These are phyloP conservation scores for Vanrija sp. DNA, from an alignment of 1,284 basidiomycete species.

Conservation along the genomic window DNA sequence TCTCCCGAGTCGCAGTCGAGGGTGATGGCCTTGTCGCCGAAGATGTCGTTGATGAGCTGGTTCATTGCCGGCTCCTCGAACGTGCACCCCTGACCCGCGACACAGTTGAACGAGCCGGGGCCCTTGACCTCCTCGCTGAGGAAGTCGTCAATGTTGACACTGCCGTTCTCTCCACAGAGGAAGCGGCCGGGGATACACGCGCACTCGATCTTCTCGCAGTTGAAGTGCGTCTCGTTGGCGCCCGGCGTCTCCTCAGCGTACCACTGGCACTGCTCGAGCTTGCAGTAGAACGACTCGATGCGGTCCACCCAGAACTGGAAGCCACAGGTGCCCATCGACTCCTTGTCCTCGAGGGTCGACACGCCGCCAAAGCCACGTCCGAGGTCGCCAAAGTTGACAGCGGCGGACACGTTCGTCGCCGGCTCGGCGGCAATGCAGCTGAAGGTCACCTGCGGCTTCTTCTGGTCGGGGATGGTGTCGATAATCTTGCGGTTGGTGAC, in stretches of 20 bases:
- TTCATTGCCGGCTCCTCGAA: conserved; percentile 98
- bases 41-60: conserved; percentile 83
- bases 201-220: conserved; percentile 79
- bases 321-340: conserved; percentile 58
- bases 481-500: conserved; percentile 92
- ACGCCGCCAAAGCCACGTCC: not conserved
- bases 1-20: conserved; percentile 84
- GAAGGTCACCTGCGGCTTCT: conserved; percentile 89
- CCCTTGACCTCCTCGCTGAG: conserved; percentile 84
- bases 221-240: conserved; percentile 68
- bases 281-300: conserved; percentile 93
- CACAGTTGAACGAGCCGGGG: conserved; percentile 82
- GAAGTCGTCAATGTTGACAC: conserved; percentile 93
- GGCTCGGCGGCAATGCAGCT: conserved; percentile 59
- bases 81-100: conserved; percentile 64
- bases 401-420: conserved; percentile 2
- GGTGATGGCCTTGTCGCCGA: conserved; percentile 86
- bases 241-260: conserved; percentile 47
- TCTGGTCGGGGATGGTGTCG: conserved; percentile 76
- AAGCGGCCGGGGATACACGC: conserved; percentile 87
- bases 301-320: conserved; percentile 98
- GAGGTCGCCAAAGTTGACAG: conserved; percentile 22
- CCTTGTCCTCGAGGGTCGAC: conserved; percentile 9
- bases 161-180: conserved; percentile 92
- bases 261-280: conserved; percentile 57